These are phyloP conservation scores for Scutellaria baicalensis DNA, from an alignment of 257 asterid genomes.

Conservation along the genomic window DNA sequence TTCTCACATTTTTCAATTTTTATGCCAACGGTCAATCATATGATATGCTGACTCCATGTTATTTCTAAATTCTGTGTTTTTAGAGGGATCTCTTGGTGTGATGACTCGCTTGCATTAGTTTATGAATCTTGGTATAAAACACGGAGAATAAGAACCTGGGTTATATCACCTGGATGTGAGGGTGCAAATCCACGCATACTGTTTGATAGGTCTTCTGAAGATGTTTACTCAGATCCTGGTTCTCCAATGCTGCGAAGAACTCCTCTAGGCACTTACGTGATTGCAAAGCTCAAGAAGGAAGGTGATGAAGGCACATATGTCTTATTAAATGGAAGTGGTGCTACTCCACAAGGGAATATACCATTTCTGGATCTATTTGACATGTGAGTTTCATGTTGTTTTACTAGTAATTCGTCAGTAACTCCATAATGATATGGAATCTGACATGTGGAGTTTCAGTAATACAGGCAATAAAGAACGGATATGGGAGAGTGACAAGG, in stretches of 20 bases:
- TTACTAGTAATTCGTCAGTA: constrained; percentile 9
- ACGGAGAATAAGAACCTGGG: constrained; percentile 71
- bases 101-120: constrained; percentile 84
- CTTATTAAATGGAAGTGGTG: constrained; percentile 84
- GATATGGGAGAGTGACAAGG: constrained; percentile 96
- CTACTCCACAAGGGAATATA: constrained; percentile 93
- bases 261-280: constrained; percentile 74
- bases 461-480: constrained; percentile 92
- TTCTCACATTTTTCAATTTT: background rate
- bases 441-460: constrained; percentile 59
- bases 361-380: constrained; percentile 92
- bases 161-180: constrained; percentile 68
- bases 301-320: constrained; percentile 54
- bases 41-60: constrained; percentile 7
- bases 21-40: background rate
- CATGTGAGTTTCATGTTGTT: constrained; percentile 63
- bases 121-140: constrained; percentile 97
- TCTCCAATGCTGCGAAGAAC: constrained; percentile 93
- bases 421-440: constrained; percentile 21
- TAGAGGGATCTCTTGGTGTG: constrained; percentile 97
- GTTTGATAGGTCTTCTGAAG: constrained; percentile 98
- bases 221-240: constrained; percentile 99
- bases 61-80: constrained; percentile 15
- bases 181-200: constrained; percentile 61
- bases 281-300: constrained; percentile 78